Conservation (phyloP, 2,329 filamentous ascomycete species). For the Venturia pyrina region DNA sequence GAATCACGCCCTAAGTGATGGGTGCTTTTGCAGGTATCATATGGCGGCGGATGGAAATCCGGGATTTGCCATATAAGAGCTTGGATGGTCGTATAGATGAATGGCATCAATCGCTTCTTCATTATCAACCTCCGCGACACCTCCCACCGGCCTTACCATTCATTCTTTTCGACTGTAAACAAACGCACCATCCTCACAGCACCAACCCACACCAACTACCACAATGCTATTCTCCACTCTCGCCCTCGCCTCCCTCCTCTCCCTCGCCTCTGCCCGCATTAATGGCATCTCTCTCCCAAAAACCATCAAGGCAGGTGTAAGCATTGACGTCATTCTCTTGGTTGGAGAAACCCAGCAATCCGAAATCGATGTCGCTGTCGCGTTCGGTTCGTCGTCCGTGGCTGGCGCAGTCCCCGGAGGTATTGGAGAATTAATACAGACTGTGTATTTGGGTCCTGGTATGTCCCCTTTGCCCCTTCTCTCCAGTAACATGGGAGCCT, state of each 20-base stretch:
- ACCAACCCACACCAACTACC: neutral
- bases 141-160: neutral
- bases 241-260: slow-evolving; percentile 15
- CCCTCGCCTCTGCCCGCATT: slow-evolving; percentile 30
- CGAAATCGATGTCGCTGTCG: slow-evolving; percentile 35
- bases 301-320: slow-evolving; percentile 29
- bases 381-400: slow-evolving; percentile 27
- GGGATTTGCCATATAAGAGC: neutral
- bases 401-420: slow-evolving; percentile 18
- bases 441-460: slow-evolving; percentile 30
- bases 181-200: neutral
- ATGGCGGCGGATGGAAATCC: neutral
- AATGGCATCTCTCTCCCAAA: slow-evolving; percentile 33
- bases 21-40: neutral
- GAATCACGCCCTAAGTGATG: too few relatives aligned
- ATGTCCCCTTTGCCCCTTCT: slow-evolving; percentile 7
- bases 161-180: too few relatives aligned
- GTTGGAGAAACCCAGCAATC: slow-evolving; percentile 36
- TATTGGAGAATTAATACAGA: slow-evolving; percentile 23
- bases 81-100: neutral
- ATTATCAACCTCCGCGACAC: neutral
- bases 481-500: neutral
- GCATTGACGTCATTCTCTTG: slow-evolving; percentile 30
- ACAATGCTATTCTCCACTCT: slow-evolving; percentile 17
- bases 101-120: neutral